Conservation (phyloP, 352 stramenopile species). For the Thalassiosira mediterranea region DNA sequence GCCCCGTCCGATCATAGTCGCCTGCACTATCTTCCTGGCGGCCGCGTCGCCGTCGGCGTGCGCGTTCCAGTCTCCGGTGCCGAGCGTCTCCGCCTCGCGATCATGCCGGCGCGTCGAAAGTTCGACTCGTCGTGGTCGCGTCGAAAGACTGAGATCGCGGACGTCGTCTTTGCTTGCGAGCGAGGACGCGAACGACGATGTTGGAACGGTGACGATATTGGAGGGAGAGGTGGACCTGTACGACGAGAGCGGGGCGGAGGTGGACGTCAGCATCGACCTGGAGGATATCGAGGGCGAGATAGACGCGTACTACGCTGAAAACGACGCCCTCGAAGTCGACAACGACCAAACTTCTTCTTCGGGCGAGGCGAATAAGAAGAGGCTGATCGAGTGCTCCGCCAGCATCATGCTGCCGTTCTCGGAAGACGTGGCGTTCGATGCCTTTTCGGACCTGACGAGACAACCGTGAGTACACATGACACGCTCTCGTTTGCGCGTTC, state of each 20-base stretch:
- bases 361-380: constrained; percentile 23
- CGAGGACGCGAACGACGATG: not conserved
- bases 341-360: too few relatives aligned
- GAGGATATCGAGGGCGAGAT: constrained; percentile 9
- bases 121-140: too few relatives aligned
- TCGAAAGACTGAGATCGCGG: not conserved
- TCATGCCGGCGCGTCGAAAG: not conserved
- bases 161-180: not conserved
- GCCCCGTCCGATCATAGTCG: not conserved
- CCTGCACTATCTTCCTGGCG: not conserved
- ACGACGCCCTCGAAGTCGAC: not conserved
- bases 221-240: not conserved
- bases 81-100: not conserved
- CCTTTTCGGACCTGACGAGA: constrained; percentile 74
- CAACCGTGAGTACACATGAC: constrained; percentile 52
- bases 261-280: constrained; percentile 15
- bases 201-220: too few relatives aligned
- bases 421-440: constrained; percentile 68
- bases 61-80: constrained; percentile 7
- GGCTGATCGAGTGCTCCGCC: constrained; percentile 48
- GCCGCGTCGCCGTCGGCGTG: not conserved
- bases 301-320: not conserved
- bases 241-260: constrained; percentile 2
- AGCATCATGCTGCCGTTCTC: constrained; percentile 68
- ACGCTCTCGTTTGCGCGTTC: too few relatives aligned